Base-by-base conservation (phyloP, 148 eudicot genomes). In the Amaranthus palmeri region DNA sequence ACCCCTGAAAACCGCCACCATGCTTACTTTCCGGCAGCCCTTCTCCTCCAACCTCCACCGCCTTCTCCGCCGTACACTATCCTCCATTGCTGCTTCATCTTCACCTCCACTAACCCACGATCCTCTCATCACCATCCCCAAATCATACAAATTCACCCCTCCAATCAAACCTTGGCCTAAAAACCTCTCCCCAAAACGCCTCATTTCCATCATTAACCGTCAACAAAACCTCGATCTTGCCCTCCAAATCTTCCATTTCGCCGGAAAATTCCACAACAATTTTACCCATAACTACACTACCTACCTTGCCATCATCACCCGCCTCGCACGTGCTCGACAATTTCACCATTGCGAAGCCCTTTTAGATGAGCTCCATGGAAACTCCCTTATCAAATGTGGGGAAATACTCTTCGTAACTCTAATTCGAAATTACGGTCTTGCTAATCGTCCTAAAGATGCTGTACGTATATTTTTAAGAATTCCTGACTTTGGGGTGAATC, bases 81-180 rank as follows among this genome's bases (percentile, higher is more conserved):
- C 57, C 58, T 54, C 65, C 67, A 25, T 72, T 49, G 14, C 77
- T 10, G 54, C 43, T 0, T 53, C 79, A 15, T 53, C 74, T 72
- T 68, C 68, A 47, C 11, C 80, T 69, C 76, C 75, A 74, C 78
- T 81, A 17, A 69, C 80, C 14, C 74, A 71, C 67, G 74, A 65
- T 74, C 78, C 80, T 66, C 81, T 83, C 70, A 75, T 86, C 46
- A 76, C 73, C 51, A 88, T 83, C 79, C 83, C 88, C 61, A 72
- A 81, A 48, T 72, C 90, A 69, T 78, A 76, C 85, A 81, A 83
- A 48, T 74, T 86, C 67, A 84, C 88, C 41, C 92, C 96, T 42
- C 96, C 96, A 11, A 86, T 87, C 78, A 74, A 85, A 69, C 93
- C 92, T 65, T 92, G 96, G 96, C 98, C 98, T 43, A 74, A 78